Evolutionary conservation across 2,329 filamentous ascomycete genomes (phyloP).

Genomic region (Pestalotiopsis sp.): DNA sequence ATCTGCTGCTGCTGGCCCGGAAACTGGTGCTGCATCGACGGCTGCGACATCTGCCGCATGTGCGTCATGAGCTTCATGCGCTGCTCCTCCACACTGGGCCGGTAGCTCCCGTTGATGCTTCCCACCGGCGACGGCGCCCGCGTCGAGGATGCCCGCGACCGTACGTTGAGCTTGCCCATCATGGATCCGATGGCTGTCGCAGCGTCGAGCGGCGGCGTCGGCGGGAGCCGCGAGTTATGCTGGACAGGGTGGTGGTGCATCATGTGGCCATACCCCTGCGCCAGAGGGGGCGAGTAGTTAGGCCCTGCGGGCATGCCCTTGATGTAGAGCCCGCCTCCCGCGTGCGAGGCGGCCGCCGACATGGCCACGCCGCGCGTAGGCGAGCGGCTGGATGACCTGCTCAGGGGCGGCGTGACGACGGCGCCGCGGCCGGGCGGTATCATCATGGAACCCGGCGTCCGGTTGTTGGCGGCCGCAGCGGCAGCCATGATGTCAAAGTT

Average conservation of each 20-base stretch:
- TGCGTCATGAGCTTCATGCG: not conserved
- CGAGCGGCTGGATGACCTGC: constrained; percentile 33
- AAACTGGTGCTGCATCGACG: not conserved
- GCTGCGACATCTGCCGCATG: constrained; percentile 3
- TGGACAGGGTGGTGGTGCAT: not conserved
- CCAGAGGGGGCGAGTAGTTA: constrained; percentile 12
- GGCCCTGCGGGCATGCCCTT: constrained; percentile 11
- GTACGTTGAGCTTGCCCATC: constrained; percentile 36
- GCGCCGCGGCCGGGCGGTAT: not conserved
- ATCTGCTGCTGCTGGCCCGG: no score
- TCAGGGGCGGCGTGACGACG: constrained; percentile 36
- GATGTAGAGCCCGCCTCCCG: constrained; percentile 3
- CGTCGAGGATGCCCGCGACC: constrained; percentile 25
- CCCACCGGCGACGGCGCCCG: constrained; percentile 20
- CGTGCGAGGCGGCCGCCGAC: not conserved
- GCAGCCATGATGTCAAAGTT: constrained; percentile 32
- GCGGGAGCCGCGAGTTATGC: constrained; percentile 16
- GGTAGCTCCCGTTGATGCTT: not conserved
- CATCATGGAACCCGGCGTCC: no score
- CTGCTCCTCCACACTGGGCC: constrained; percentile 22
- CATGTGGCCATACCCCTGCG: not conserved
- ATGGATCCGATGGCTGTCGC: constrained; percentile 32
- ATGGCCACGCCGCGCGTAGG: constrained; percentile 19
- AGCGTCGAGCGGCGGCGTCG: constrained; percentile 32
- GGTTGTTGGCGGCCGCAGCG: constrained; percentile 13